Conservation (phyloP, 192 early-diverging fungal species). For the Entomortierella parvispora region DNA sequence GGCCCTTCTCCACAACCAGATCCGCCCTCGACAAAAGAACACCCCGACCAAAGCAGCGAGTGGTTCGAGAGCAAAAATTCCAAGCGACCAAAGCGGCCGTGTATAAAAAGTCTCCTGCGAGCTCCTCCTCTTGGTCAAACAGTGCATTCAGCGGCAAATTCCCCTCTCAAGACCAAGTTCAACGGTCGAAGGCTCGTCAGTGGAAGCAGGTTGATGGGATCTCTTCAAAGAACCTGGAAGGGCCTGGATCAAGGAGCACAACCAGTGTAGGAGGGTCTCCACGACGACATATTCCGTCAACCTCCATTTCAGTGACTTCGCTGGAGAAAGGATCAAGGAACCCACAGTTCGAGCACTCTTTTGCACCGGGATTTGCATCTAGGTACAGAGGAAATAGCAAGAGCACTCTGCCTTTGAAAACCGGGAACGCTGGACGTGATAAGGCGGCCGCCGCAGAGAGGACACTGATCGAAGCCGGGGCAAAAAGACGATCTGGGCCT, state of each 20-base stretch:
- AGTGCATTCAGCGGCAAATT: slow-evolving; percentile 4
- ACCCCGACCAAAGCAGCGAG: slow-evolving; percentile 39
- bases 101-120: background rate
- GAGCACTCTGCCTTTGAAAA: slow-evolving; percentile 5
- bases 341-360: slow-evolving; percentile 47
- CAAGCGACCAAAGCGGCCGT: slow-evolving; percentile 1
- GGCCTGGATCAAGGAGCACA: background rate
- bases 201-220: slow-evolving; percentile 13
- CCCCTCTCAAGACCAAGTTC: slow-evolving; percentile 10
- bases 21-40: slow-evolving; percentile 20
- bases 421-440: slow-evolving; percentile 47
- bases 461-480: slow-evolving; percentile 40
- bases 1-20: slow-evolving; percentile 22
- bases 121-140: too few relatives aligned
- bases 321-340: slow-evolving; percentile 46
- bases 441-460: slow-evolving; percentile 43
- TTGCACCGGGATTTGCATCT: slow-evolving; percentile 42
- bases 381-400: slow-evolving; percentile 3
- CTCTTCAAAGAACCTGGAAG: background rate
- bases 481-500: slow-evolving; percentile 31
- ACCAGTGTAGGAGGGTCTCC: background rate
- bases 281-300: slow-evolving; percentile 18
- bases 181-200: slow-evolving; percentile 19
- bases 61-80: slow-evolving; percentile 41
- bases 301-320: slow-evolving; percentile 41